Evolutionary conservation across 1,284 basidiomycete species (phyloP), one percentile per base, ranked within the genome.

Genomic region (Wolfiporia cocos): DNA sequence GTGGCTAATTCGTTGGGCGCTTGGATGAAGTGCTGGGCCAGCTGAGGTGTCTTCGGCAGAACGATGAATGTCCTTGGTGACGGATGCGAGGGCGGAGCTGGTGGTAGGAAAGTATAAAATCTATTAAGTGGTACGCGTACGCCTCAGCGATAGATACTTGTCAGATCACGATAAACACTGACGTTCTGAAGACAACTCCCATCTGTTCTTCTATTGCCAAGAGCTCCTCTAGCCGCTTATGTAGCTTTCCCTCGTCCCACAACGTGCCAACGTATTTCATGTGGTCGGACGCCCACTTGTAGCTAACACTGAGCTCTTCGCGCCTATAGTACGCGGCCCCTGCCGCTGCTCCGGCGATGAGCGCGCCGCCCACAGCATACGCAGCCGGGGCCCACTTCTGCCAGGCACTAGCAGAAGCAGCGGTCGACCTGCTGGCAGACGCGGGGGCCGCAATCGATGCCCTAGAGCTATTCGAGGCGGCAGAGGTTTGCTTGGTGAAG

Each of bases 251-350:
- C 48, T 83, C 78, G 53, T 95, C 86, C 92, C 92, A 97, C 10
- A 97, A 67, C 49, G 78, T 90, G 30, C 84, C 80, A 12, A 96
- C 84, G 61, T 91, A 98, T 54, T 85, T 86, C 76, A 96, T 79
- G 62, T 98, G 94, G 49, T 95, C 92, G 17, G 75, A 80, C 3
- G 85, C 80, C 81, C 85, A 94, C 12, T 73, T 69, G 55, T 86
- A 87, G 2, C 87, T 79, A 22, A 72, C 71, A 4, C 74, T 73
- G 30, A 94, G 66, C 22, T 90, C 85, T 10, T 82, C 75, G 34
- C 85, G 74, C 46, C 80, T 79, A 62, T 84, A 86, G 56, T 90
- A 92, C 4, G 85, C 88, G 1, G 85, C 78, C 0, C 88, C 86
- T n/a, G 86, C 86, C 2, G 89, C 89, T 0, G 88, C 90, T 1